Base-by-base conservation (phyloP, 2,329 filamentous ascomycete species). In the Cladosporium sphaerospermum region DNA sequence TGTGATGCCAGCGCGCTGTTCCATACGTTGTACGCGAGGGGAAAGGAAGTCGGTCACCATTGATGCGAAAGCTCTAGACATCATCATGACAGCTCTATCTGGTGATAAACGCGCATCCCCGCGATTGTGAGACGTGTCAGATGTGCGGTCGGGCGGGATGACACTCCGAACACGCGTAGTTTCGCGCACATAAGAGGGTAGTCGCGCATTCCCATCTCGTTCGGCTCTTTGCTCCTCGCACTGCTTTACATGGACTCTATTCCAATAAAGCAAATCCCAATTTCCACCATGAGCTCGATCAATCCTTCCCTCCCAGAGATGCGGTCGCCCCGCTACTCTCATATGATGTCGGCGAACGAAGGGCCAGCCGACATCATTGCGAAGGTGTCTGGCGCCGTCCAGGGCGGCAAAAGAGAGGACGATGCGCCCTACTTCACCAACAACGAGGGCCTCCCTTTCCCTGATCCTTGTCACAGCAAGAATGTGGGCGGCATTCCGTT, bases 341-440 rank as follows among this genome's bases (percentile, higher is more conserved):
- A 76, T 54, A 73, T 75, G 69, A 64, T 72, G 62, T 70, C 68
- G 46, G 69, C 75, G 45, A 79, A 80, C 54, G 75, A 79, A 53
- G 77, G 77, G 0, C 76, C 78, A 9, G 75, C 74, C 16, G 73
- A 75, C 56, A 76, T 78, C 37, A 75, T 74, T 41, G 73, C 73
- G 3, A 78, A 78, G 61, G 70, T 80, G 1, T 74, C 76, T 1
- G 77, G 78, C 10, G 66, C 72, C 11, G 66, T 70, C 1, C 57
- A 67, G 5, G 73, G 71, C 9, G 75, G 76, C 6, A 77, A 75
- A 60, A 66, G 75, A 11, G 69, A 69, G 14, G 78, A 80, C 55
- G 75, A 79, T 54, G 72, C 69, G 0, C 60, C 71, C 0, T 80
- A 79, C 63, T 79, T 79, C 59, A 81, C 77, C 43, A 78, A 75